These are phyloP conservation scores for Aurinia saxatilis DNA, from an alignment of 345 rosid species.

Conservation along the genomic window DNA sequence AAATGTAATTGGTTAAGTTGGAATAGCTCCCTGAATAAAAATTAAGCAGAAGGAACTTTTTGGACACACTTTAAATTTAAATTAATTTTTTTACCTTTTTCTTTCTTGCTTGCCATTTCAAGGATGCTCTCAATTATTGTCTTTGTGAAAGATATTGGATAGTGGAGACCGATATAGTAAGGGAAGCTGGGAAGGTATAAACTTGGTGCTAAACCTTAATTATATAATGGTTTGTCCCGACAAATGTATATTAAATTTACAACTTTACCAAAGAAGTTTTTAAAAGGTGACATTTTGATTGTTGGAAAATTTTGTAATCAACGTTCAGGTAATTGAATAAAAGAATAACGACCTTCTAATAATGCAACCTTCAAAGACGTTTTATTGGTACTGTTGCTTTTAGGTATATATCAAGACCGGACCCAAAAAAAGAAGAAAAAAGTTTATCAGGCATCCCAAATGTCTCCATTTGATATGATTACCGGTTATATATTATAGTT, in stretches of 20 bases:
- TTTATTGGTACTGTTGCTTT: background rate
- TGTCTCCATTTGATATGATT: background rate
- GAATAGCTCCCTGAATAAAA: background rate
- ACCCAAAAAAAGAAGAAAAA: no score
- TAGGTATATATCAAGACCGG: no score
- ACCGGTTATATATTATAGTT: background rate
- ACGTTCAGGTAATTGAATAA: constrained; percentile 5
- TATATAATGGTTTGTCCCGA: constrained; percentile 15
- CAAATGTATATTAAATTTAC: background rate
- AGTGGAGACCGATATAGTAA: constrained; percentile 25
- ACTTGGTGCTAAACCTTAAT: constrained; percentile 10
- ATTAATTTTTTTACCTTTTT: background rate
- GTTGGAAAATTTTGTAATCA: constrained; percentile 13
- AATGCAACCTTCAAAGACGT: background rate
- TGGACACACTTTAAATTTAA: background rate
- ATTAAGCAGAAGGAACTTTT: constrained; percentile 5
- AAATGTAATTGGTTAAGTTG: background rate
- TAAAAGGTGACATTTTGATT: constrained; percentile 12
- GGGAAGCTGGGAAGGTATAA: constrained; percentile 24
- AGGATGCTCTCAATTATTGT: constrained; percentile 27
- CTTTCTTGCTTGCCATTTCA: constrained; percentile 18
- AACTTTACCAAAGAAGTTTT: constrained; percentile 18
- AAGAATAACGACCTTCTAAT: constrained; percentile 16
- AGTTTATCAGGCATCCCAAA: background rate
- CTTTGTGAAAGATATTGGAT: constrained; percentile 16